Percentiles rank a stretch among this genome's conserved stretches.
Conservation (phyloP, 306 rosid genomes). For the Prinsepia uniflora region DNA sequence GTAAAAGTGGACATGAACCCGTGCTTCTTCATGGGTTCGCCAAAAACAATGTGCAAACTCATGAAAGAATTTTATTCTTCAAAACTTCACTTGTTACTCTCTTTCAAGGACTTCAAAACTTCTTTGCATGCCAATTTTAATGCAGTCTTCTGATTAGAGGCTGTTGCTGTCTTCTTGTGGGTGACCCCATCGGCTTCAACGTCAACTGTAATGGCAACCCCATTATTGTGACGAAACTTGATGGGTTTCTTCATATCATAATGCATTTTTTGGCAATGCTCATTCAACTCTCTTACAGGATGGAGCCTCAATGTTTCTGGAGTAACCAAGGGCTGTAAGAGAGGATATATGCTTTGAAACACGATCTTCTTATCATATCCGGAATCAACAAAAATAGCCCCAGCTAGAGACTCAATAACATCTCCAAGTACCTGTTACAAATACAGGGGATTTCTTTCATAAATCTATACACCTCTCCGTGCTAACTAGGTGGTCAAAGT, state of each 20-base stretch:
- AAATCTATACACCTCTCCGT: neutral
- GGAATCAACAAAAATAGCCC: slow-evolving; percentile 75
- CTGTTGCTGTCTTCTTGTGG: slow-evolving; percentile 18
- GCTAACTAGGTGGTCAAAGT: neutral
- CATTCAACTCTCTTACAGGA: slow-evolving; percentile 47
- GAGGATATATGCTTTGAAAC: slow-evolving; percentile 53
- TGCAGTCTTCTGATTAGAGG: slow-evolving; percentile 32
- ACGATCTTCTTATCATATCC: slow-evolving; percentile 48
- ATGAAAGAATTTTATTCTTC: too few species aligned
- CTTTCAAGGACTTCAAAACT: slow-evolving; percentile 47
- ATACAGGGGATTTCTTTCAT: neutral
- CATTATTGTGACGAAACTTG: slow-evolving; percentile 12
- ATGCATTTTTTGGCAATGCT: slow-evolving; percentile 38
- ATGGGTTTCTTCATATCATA: slow-evolving; percentile 19
- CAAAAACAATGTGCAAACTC: too few species aligned
- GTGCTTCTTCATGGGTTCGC: too few species aligned
- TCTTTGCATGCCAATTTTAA: slow-evolving; percentile 42
- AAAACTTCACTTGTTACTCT: neutral
- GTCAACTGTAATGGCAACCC: slow-evolving; percentile 27
- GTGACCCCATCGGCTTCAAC: slow-evolving; percentile 43
- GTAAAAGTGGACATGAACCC: too few species aligned
- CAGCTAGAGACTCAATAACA: slow-evolving; percentile 75
- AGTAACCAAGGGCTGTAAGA: slow-evolving; percentile 66
- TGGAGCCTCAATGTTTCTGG: slow-evolving; percentile 51
- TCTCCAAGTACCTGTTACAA: slow-evolving; percentile 70